Conservation (phyloP, 805 yeast genomes). For the Nakazawaea peltata region DNA sequence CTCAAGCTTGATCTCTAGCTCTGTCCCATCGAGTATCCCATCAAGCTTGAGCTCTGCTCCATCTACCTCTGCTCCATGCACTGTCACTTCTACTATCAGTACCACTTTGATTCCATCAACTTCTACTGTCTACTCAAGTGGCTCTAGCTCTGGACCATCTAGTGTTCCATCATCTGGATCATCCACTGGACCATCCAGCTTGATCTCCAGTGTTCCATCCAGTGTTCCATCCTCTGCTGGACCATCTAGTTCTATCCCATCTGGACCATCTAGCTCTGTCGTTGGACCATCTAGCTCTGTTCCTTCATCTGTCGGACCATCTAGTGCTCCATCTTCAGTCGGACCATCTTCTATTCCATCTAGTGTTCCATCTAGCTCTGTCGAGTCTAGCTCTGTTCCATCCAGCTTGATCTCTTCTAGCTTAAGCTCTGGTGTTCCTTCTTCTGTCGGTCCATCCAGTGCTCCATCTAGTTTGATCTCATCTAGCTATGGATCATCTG, state of each 20-base stretch:
- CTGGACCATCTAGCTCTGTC: background rate
- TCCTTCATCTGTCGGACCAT: background rate
- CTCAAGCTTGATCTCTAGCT: background rate
- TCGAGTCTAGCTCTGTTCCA: background rate
- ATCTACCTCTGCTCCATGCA: background rate
- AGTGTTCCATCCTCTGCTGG: background rate
- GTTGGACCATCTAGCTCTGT: background rate
- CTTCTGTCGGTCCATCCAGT: constrained; percentile 6
- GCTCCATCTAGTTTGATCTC: background rate
- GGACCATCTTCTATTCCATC: background rate
- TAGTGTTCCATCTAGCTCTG: background rate
- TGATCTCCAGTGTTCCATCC: background rate
- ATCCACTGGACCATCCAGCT: background rate
- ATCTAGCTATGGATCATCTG: background rate
- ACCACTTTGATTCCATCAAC: background rate
- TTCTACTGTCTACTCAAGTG: background rate
- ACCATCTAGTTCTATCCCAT: constrained; percentile 1
- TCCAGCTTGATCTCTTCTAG: constrained; percentile 1
- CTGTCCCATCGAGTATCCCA: background rate
- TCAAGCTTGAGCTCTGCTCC: background rate
- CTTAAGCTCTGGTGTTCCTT: constrained; percentile 2
- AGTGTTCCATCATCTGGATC: background rate
- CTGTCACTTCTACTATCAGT: background rate
- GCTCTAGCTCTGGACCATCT: background rate
- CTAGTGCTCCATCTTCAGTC: background rate